Evolutionary conservation across 306 rosid genomes (phyloP), one percentile per base, ranked within the genome.

Genomic region (Lagenaria siceraria): DNA sequence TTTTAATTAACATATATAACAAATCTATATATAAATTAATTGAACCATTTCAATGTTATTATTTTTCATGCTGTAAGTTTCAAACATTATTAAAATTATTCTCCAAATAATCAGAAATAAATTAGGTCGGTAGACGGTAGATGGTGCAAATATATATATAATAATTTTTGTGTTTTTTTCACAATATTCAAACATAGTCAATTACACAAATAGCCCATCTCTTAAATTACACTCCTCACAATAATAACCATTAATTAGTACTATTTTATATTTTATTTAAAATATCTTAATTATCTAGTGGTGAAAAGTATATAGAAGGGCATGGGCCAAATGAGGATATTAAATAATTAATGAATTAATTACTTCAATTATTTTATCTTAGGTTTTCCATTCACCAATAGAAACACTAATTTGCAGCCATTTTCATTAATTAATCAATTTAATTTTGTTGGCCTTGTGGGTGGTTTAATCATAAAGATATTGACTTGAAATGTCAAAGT

Each of bases 401-500:
- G 54, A 40, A 69, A 69, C 31, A 66, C 27, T 19, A 38, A 36
- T 5, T 66, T 33, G 49, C 29, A 33, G 31, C 53, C 53, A 68
- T 42, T 68, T 40, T 21, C n/a, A 22, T 42, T 69, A 12, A 43
- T 42, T 69, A 40, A 42, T 21, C 13, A 40, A 17, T 35, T 18
- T 65, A 4, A 35, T 36, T 65, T 12, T 68, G 53, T 6, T 36
- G 17, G 31, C 7, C 5, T 42, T 43, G 53, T 22, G n/a, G 33
- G 4, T 42, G 36, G 54, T 69, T 69, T 40, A 43, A 69, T 69
- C 53, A 69, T 42, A 40, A 69, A 69, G 33, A 42, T 17, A 61
- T 43, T 69, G 75, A 69, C 75, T 69, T 69, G n/a, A 69, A 69
- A 69, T 69, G 55, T 42, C 75, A 69, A 68, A 69, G 75, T 42